These are phyloP conservation scores for Porogramme epimiltina DNA, from an alignment of 1,284 basidiomycete genomes.

Conservation along the genomic window DNA sequence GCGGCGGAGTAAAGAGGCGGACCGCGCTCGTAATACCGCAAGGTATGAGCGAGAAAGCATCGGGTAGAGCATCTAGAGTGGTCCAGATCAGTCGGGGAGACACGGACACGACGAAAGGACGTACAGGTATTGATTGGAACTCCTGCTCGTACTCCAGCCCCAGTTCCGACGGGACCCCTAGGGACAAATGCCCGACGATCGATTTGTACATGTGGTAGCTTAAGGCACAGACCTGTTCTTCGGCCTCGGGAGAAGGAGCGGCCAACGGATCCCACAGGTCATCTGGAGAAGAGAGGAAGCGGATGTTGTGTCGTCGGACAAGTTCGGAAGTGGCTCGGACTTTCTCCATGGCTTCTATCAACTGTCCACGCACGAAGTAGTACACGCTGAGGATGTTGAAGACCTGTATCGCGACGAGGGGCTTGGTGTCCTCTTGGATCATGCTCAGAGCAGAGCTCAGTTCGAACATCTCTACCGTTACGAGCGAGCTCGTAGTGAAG, in stretches of 20 bases:
- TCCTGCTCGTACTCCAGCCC: background rate
- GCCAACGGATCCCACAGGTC: background rate
- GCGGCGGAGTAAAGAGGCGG: background rate
- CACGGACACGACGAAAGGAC: background rate
- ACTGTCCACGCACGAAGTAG: background rate
- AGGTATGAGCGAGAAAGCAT: background rate
- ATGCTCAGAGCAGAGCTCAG: background rate
- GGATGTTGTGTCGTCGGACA: background rate
- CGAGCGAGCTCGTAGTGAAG: background rate
- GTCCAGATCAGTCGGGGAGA: background rate
- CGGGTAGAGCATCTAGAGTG: constrained; percentile 1
- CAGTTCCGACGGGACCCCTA: background rate
- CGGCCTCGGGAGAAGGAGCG: background rate
- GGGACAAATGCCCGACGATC: too few relatives aligned
- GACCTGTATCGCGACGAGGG: background rate
- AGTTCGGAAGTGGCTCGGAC: background rate
- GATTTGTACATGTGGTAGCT: background rate
- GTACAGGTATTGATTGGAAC: background rate
- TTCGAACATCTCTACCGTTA: background rate
- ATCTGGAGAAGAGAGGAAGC: background rate
- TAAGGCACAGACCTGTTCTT: background rate
- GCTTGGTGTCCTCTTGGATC: background rate
- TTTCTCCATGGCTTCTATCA: background rate
- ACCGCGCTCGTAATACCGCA: background rate
- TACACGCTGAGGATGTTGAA: background rate